Percentiles rank a stretch among this genome's conserved stretches.
Evolutionary conservation across 225 moss, liverwort and hornwort species (phyloP).

Genomic region (Straminergon stramineum): DNA sequence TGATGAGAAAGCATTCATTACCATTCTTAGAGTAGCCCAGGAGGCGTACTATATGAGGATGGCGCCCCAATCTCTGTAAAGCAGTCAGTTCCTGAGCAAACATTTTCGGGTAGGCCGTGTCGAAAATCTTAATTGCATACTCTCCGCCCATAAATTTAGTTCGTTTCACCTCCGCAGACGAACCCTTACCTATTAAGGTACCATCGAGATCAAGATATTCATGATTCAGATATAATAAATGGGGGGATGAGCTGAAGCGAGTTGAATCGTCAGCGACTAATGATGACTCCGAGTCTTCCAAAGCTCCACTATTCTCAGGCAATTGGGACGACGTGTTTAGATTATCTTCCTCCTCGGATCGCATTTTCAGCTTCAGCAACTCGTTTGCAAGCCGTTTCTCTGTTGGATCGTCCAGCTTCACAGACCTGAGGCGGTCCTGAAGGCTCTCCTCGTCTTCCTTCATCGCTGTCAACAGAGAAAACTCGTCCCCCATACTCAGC

Average conservation of each 20-base stretch:
- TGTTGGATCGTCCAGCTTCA: no score
- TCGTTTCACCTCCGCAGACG: neutral
- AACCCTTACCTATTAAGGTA: accelerated
- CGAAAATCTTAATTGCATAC: neutral
- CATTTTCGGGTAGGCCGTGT: accelerated
- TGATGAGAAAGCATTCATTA: neutral
- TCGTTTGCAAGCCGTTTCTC: no score
- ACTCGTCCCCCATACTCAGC: no score
- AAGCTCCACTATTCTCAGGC: no score
- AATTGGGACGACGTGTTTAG: no score
- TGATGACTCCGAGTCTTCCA: no score
- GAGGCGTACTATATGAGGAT: neutral
- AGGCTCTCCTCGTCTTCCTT: no score
- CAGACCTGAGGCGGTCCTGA: no score
- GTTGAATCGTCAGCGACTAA: neutral
- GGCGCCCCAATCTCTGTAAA: neutral
- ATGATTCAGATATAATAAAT: neutral
- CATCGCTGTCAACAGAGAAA: no score
- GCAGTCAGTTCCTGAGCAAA: neutral
- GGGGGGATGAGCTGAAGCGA: neutral
- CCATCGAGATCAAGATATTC: neutral
- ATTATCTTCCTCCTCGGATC: neutral
- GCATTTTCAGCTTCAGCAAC: neutral
- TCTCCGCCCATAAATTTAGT: neutral
- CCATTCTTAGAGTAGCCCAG: neutral